These are phyloP conservation scores for Malassezia sympodialis DNA, from an alignment of 1,284 basidiomycete genomes.

Conservation along the genomic window DNA sequence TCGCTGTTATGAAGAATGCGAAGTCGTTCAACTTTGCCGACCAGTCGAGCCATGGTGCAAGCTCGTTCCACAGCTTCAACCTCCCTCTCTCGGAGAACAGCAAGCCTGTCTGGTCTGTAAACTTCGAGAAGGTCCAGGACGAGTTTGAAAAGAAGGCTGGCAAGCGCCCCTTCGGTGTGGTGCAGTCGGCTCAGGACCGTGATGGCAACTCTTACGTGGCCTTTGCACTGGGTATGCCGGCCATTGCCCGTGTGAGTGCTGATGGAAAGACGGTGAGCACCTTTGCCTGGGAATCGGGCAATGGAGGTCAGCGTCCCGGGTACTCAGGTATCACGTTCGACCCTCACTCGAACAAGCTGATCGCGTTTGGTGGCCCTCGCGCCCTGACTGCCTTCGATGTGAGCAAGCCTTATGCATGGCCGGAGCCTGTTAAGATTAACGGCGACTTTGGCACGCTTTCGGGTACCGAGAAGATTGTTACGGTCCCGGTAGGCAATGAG, in stretches of 20 bases:
- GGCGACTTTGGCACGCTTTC: conserved; percentile 29
- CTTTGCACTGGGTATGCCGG: conserved; percentile 40
- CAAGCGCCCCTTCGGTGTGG: conserved; percentile 37
- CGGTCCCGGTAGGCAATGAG: conserved; percentile 18
- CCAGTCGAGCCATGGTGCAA: conserved; percentile 28
- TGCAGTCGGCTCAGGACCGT: conserved; percentile 36
- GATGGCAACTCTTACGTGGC: conserved; percentile 43
- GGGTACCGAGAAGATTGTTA: conserved; percentile 38
- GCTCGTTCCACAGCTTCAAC: conserved; percentile 39
- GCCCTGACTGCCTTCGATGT: conserved; percentile 35
- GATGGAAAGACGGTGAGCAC: conserved; percentile 26
- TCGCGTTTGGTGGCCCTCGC: conserved; percentile 42
- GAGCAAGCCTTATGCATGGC: conserved; percentile 8
- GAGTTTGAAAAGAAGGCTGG: conserved; percentile 25
- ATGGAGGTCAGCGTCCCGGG: conserved; percentile 37
- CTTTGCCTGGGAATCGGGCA: conserved; percentile 28
- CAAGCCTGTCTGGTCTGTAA: conserved; percentile 30
- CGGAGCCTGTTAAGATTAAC: conserved; percentile 26
- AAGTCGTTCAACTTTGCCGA: conserved; percentile 33
- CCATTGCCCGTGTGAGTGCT: conserved; percentile 35
- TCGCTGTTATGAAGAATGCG: conserved; percentile 37
- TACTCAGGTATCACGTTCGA: conserved; percentile 39
- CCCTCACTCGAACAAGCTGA: conserved; percentile 26
- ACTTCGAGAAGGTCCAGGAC: conserved; percentile 29
- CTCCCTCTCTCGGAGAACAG: conserved; percentile 25